Evolutionary conservation across 345 rosid genomes (phyloP).

Genomic region (Eutrema japonicum): DNA sequence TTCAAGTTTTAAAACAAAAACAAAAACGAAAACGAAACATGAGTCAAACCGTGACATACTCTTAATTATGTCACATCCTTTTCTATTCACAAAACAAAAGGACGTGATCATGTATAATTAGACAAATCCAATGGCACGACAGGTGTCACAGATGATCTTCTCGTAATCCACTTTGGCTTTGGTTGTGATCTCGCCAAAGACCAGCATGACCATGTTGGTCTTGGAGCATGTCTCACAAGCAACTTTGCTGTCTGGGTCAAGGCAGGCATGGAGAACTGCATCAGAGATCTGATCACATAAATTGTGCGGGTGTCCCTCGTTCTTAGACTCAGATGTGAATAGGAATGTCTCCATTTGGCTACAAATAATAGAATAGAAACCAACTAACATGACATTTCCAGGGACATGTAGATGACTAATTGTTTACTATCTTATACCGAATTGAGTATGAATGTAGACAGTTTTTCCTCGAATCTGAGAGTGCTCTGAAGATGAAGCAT

Average conservation of each 20-base stretch:
- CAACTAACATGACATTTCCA: too few relatives aligned
- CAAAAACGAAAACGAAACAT: too few relatives aligned
- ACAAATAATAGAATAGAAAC: background rate
- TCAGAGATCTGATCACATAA: slow-evolving; percentile 46
- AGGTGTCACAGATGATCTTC: slow-evolving; percentile 45
- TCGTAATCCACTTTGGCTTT: slow-evolving; percentile 44
- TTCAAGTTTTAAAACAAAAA: too few relatives aligned
- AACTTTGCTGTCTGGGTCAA: slow-evolving; percentile 46
- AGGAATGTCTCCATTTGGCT: slow-evolving; percentile 42
- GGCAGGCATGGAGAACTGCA: slow-evolving; percentile 46
- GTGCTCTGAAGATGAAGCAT: too few relatives aligned
- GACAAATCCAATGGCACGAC: slow-evolving; percentile 41
- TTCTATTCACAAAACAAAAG: slow-evolving; percentile 5
- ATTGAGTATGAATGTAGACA: too few relatives aligned
- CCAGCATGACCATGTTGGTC: slow-evolving; percentile 48
- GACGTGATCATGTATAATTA: background rate
- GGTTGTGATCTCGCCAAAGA: slow-evolving; percentile 44
- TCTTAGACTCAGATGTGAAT: slow-evolving; percentile 43
- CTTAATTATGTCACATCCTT: background rate
- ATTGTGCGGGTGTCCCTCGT: slow-evolving; percentile 47
- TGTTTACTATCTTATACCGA: too few relatives aligned
- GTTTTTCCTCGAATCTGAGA: too few relatives aligned
- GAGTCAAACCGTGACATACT: too few relatives aligned
- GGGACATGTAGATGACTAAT: too few relatives aligned
- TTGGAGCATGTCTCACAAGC: slow-evolving; percentile 46